These are phyloP conservation scores for Suillus alpinus DNA, from an alignment of 768 basidiomycete species.

Conservation along the genomic window DNA sequence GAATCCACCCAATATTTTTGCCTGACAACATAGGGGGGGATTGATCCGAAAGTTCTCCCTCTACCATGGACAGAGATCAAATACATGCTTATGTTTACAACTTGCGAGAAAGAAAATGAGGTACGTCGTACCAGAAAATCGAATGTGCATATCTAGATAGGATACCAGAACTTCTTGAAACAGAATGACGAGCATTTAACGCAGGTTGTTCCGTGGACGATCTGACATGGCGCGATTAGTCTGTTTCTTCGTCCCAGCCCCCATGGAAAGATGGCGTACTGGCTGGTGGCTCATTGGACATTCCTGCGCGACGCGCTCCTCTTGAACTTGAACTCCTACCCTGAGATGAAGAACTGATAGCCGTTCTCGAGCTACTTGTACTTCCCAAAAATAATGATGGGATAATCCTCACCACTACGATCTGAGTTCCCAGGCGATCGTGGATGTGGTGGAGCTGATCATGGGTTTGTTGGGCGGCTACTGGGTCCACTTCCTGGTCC, in stretches of 20 bases:
- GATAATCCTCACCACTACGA: constrained; percentile 22
- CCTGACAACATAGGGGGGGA: background rate
- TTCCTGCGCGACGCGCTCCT: constrained; percentile 12
- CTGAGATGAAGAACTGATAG: constrained; percentile 10
- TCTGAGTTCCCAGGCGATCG: constrained; percentile 19
- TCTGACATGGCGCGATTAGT: constrained; percentile 16
- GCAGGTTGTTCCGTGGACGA: background rate
- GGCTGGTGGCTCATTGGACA: constrained; percentile 7
- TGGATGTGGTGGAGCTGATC: constrained; percentile 16
- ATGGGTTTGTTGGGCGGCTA: constrained; percentile 12
- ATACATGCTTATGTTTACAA: background rate
- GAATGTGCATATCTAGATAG: background rate
- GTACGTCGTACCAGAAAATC: background rate
- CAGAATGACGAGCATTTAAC: background rate
- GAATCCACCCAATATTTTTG: background rate
- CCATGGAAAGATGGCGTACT: constrained; percentile 28
- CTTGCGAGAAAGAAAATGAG: background rate
- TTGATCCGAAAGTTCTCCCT: background rate
- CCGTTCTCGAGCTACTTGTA: constrained; percentile 13
- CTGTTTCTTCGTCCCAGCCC: constrained; percentile 33
- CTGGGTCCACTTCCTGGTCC: constrained; percentile 16
- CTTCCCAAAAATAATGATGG: constrained; percentile 30
- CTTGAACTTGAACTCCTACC: constrained; percentile 10
- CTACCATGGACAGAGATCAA: background rate
- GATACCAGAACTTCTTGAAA: background rate